Percentiles rank a stretch among this genome's conserved stretches.
phyloP scores from a whole-genome alignment of 2,329 filamentous ascomycete genomes.

The Claviceps monticola region DNA sequence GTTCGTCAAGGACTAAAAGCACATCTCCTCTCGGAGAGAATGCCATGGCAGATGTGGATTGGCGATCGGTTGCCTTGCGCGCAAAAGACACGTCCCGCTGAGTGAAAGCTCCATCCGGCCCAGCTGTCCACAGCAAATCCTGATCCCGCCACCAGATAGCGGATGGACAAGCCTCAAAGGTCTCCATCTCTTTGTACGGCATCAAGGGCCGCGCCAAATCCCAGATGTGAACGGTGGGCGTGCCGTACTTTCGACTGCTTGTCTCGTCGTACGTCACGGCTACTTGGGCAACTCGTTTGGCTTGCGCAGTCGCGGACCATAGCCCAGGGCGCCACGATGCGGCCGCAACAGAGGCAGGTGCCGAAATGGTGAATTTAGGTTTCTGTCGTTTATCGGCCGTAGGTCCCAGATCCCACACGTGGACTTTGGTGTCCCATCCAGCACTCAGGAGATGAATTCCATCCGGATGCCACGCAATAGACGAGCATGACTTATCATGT shows the following conservation, averaged over 20 bases:
- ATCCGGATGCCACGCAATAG: constrained; percentile 55
- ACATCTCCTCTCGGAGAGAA: constrained; percentile 47
- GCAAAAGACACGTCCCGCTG: constrained; percentile 54
- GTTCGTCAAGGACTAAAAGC: constrained; percentile 48
- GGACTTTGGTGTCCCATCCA: constrained; percentile 45
- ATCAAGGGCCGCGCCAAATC: constrained; percentile 53
- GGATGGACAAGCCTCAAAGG: constrained; percentile 43
- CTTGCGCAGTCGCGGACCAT: constrained; percentile 51
- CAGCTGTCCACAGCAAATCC: constrained; percentile 53
- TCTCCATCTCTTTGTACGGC: constrained; percentile 51
- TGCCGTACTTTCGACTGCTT: constrained; percentile 38
- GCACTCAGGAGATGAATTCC: constrained; percentile 52
- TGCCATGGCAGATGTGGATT: constrained; percentile 45
- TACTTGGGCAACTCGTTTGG: constrained; percentile 45
- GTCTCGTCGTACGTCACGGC: constrained; percentile 48
- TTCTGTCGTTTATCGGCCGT: constrained; percentile 50
- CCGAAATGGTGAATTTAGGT: constrained; percentile 46
- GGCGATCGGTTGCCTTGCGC: constrained; percentile 47
- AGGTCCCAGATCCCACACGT: constrained; percentile 51
- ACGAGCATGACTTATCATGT: constrained; percentile 44
- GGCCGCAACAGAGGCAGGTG: constrained; percentile 44
- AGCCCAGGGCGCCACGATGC: constrained; percentile 50
- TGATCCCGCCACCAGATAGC: constrained; percentile 50
- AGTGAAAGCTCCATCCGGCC: constrained; percentile 45
- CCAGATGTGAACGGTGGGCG: constrained; percentile 50